Conservation (phyloP, 108 stramenopile species). For the Seminavis robusta region DNA sequence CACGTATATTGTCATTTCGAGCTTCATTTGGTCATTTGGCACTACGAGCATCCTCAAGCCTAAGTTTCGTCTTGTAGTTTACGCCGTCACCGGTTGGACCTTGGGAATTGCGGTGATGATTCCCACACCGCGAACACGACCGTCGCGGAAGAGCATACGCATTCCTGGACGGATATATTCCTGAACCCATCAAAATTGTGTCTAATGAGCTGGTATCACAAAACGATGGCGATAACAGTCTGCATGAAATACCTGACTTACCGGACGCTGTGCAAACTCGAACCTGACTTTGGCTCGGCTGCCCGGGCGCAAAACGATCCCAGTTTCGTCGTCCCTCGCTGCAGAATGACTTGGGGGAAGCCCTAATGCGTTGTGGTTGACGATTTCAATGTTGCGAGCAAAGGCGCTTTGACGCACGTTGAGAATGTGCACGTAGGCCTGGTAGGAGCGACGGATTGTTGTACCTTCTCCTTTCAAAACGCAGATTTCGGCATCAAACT, state of each 20-base stretch:
- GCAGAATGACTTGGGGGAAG: slow-evolving; percentile 54
- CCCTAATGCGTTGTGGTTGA: slow-evolving; percentile 60
- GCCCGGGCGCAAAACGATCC: slow-evolving; percentile 72
- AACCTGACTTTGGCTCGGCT: slow-evolving; percentile 80
- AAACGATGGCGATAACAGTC: too few species aligned
- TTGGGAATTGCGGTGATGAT: slow-evolving; percentile 47
- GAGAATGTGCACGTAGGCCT: slow-evolving; percentile 83
- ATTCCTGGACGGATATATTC: slow-evolving; percentile 86
- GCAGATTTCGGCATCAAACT: slow-evolving; percentile 90
- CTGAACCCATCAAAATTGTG: too few species aligned
- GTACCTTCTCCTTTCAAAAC: slow-evolving; percentile 84
- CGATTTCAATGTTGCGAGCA: slow-evolving; percentile 74
- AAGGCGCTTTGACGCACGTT: slow-evolving; percentile 84
- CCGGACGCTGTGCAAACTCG: slow-evolving; percentile 78
- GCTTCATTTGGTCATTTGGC: too few species aligned
- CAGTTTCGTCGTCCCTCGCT: slow-evolving; percentile 45
- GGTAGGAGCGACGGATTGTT: slow-evolving; percentile 77
- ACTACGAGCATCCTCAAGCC: too few species aligned
- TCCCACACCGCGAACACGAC: slow-evolving; percentile 82
- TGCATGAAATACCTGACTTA: too few species aligned
- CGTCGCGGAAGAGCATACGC: slow-evolving; percentile 87
- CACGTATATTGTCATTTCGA: too few species aligned
- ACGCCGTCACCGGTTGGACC: too few species aligned
- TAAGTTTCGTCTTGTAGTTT: too few species aligned
- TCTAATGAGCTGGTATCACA: too few species aligned